Evolutionary conservation across 441 rosid genomes (phyloP).

Genomic region (Melastoma candidum): DNA sequence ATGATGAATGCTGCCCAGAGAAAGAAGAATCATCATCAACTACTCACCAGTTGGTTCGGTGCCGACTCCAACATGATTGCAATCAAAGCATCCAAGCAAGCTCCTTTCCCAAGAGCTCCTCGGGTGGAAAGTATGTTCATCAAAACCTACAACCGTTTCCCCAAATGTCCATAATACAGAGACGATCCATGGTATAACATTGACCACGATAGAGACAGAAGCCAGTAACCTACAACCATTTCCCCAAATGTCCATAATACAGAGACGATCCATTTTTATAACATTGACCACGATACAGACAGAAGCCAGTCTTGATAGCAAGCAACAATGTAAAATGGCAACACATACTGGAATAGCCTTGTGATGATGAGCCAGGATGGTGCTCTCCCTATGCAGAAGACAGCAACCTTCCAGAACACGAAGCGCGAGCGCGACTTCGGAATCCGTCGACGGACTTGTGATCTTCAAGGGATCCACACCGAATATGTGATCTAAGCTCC

Average conservation of each 20-base stretch:
- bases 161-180: constrained; percentile 4
- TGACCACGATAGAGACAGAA: not conserved
- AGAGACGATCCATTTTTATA: too few species aligned
- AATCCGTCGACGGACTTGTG: constrained; percentile 69
- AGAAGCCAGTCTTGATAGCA: too few species aligned
- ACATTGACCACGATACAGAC: too few species aligned
- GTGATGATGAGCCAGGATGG: constrained; percentile 62
- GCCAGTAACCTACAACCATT: too few species aligned
- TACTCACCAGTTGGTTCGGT: constrained; percentile 71
- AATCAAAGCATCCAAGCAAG: constrained; percentile 83
- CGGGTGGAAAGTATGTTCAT: constrained; percentile 71
- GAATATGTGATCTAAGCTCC: constrained; percentile 66
- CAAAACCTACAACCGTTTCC: constrained; percentile 39
- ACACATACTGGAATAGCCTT: constrained; percentile 58
- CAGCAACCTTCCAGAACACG: constrained; percentile 92
- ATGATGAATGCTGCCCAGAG: not conserved
- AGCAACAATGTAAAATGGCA: not conserved
- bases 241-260: too few species aligned
- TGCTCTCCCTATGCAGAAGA: constrained; percentile 71
- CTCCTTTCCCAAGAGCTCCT: constrained; percentile 76
- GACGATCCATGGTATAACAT: too few species aligned
- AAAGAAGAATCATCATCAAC: too few species aligned
- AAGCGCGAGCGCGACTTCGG: constrained; percentile 76
- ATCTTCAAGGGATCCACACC: constrained; percentile 72
- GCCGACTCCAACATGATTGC: constrained; percentile 84